Evolutionary conservation across 2,329 filamentous ascomycete species (phyloP).

Genomic region (Exutisphaerella laricina): DNA sequence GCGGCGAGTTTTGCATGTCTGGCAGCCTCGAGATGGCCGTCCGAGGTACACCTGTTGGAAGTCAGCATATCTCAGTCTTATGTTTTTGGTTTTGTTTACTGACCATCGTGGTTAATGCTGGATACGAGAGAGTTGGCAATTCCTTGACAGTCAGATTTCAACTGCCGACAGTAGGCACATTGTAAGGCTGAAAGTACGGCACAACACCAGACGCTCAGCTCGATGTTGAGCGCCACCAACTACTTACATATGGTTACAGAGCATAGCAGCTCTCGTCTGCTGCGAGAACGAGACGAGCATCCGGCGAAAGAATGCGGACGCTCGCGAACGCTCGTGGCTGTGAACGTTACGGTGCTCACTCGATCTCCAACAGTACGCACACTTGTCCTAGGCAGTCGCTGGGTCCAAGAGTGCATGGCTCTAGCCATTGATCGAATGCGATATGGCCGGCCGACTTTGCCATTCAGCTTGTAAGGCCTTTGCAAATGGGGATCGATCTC

Average conservation of each 20-base stretch:
- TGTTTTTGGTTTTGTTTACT: background rate
- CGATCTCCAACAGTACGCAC: background rate
- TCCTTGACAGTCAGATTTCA: background rate
- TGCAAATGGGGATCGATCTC: background rate
- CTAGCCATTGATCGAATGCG: background rate
- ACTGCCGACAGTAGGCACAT: background rate
- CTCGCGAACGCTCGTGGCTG: too few relatives aligned
- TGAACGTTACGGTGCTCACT: background rate
- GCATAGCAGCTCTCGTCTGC: background rate
- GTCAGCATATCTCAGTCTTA: background rate
- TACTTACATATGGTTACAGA: background rate
- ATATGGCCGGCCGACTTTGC: background rate
- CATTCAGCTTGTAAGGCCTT: background rate
- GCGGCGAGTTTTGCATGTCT: constrained; percentile 12
- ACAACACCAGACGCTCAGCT: background rate
- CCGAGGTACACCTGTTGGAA: constrained; percentile 13
- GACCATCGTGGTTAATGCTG: background rate
- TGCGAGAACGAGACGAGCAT: background rate
- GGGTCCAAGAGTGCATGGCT: background rate
- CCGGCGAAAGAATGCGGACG: background rate
- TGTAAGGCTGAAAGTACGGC: background rate
- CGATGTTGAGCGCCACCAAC: background rate
- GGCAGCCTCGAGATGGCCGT: constrained; percentile 12
- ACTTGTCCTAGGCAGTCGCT: background rate
- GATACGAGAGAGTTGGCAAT: background rate